These are phyloP conservation scores for Rhizopogon rudus DNA, from an alignment of 768 basidiomycete genomes.

Conservation along the genomic window DNA sequence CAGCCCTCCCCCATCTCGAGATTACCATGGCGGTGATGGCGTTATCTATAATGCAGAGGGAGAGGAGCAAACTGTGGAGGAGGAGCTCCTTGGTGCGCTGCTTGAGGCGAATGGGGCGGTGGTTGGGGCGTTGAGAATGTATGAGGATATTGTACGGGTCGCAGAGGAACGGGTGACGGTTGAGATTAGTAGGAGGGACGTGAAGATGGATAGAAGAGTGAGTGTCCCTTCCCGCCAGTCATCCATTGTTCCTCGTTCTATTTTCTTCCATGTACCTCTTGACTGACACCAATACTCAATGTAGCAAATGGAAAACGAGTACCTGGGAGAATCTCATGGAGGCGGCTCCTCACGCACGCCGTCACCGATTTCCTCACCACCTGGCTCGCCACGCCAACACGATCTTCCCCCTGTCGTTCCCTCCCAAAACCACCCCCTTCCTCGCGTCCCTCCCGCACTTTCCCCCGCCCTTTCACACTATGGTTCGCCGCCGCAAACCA, in stretches of 20 bases:
- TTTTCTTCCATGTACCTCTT: neutral
- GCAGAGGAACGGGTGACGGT: conserved; percentile 51
- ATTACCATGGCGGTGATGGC: conserved; percentile 15
- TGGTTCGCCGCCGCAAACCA: conserved; percentile 19
- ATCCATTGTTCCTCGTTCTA: neutral
- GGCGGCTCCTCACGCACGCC: conserved; percentile 25
- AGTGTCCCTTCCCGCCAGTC: conserved; percentile 15
- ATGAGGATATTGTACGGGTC: conserved; percentile 73
- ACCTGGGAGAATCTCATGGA: conserved; percentile 14
- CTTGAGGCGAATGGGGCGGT: conserved; percentile 73
- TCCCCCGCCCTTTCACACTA: conserved; percentile 8
- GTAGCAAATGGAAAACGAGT: conserved; percentile 23
- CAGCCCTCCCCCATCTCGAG: neutral
- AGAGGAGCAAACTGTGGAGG: conserved; percentile 60
- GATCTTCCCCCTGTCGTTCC: conserved; percentile 25
- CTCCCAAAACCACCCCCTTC: conserved; percentile 31
- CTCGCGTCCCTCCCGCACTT: conserved; percentile 30
- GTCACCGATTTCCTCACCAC: conserved; percentile 24
- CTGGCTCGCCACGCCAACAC: conserved; percentile 26
- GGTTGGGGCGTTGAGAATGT: conserved; percentile 60
- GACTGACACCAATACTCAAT: neutral
- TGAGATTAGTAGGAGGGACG: conserved; percentile 67
- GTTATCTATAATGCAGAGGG: conserved; percentile 18
- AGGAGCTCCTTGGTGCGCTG: conserved; percentile 66
- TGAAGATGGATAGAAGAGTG: conserved; percentile 63